These are phyloP conservation scores for Gomphus sp. DNA, from an alignment of 1,284 basidiomycete species.

Conservation along the genomic window DNA sequence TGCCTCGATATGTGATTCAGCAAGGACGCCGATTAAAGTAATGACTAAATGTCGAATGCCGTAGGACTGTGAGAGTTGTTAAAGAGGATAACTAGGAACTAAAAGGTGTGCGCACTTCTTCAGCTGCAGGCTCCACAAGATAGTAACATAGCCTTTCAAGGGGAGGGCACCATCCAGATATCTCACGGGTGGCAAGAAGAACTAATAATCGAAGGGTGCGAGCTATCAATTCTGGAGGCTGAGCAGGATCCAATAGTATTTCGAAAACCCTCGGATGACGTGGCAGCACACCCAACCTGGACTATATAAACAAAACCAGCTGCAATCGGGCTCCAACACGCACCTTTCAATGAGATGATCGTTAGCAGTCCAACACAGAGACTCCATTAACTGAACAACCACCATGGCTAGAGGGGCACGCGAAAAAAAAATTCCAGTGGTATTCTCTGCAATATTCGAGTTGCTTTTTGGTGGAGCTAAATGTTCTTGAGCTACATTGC, in stretches of 20 bases:
- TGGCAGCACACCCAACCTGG: slow-evolving; percentile 33
- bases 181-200: slow-evolving; percentile 47
- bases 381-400: slow-evolving; percentile 41
- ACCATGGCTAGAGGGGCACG: slow-evolving; percentile 25
- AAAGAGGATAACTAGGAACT: neutral
- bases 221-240: slow-evolving; percentile 41
- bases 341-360: neutral
- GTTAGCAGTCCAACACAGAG: slow-evolving; percentile 34
- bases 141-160: neutral
- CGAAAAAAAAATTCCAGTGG: too few species aligned
- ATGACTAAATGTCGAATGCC: slow-evolving; percentile 27
- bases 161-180: slow-evolving; percentile 10
- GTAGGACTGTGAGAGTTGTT: neutral
- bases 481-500: slow-evolving; percentile 31
- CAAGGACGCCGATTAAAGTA: slow-evolving; percentile 46
- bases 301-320: slow-evolving; percentile 3
- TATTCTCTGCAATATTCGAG: neutral
- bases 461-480: neutral
- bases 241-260: slow-evolving; percentile 38
- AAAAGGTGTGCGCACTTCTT: neutral
- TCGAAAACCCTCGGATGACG: slow-evolving; percentile 29
- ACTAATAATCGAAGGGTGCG: slow-evolving; percentile 38
- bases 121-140: neutral
- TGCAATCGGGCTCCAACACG: neutral
- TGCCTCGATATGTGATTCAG: slow-evolving; percentile 42